These are phyloP conservation scores for Russula olivacea DNA, from an alignment of 768 basidiomycete genomes.

Conservation along the genomic window DNA sequence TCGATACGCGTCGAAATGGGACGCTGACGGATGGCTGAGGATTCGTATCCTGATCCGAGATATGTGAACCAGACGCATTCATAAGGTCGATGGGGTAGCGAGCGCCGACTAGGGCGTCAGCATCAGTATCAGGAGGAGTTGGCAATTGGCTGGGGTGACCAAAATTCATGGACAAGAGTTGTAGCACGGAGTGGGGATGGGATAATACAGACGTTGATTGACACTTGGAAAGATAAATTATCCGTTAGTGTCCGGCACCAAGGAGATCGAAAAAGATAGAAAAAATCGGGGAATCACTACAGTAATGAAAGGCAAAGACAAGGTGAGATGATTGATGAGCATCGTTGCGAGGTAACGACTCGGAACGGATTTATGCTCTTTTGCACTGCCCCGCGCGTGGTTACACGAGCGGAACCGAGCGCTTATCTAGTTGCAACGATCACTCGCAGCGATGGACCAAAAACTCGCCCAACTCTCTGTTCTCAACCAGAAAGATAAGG, in stretches of 20 bases:
- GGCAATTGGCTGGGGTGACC: constrained; percentile 31
- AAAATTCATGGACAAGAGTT: constrained; percentile 39
- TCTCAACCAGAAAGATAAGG: constrained; percentile 82
- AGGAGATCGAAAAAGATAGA: neutral
- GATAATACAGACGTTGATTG: neutral
- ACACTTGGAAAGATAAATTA: neutral
- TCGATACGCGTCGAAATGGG: constrained; percentile 42
- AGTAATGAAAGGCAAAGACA: too few species aligned
- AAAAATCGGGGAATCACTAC: neutral
- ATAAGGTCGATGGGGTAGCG: constrained; percentile 1
- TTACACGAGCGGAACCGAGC: neutral
- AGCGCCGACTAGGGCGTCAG: constrained; percentile 19
- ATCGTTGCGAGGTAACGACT: constrained; percentile 16
- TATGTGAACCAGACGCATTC: neutral
- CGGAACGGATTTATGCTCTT: neutral
- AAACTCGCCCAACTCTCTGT: constrained; percentile 57
- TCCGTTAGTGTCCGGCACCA: constrained; percentile 16
- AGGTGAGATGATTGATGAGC: neutral
- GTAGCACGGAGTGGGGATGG: constrained; percentile 29
- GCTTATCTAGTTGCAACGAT: neutral
- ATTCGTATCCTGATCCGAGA: constrained; percentile 1
- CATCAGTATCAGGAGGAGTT: constrained; percentile 38
- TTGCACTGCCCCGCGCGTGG: neutral
- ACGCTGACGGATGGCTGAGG: neutral
- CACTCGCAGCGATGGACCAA: constrained; percentile 47